phyloP scores from a whole-genome alignment of 352 stramenopile genomes.

The Phytophthora meadii region DNA sequence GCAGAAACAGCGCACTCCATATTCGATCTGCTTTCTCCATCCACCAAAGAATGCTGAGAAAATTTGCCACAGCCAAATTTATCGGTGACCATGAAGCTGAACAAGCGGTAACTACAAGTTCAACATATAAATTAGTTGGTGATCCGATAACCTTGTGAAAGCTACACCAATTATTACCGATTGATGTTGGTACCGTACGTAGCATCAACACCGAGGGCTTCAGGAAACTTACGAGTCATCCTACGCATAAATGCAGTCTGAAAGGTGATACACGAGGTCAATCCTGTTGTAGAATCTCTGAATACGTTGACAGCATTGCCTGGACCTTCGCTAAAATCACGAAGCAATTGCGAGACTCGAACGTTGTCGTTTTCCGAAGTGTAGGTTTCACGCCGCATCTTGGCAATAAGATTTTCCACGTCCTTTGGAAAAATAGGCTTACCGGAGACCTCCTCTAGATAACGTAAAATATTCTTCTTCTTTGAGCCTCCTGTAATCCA shows the following conservation, averaged over 20 bases:
- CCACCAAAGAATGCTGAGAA: constrained; percentile 9
- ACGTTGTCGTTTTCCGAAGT: constrained; percentile 15
- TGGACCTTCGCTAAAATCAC: constrained; percentile 15
- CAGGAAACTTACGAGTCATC: constrained; percentile 21
- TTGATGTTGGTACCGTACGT: constrained; percentile 22
- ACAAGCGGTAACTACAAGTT: constrained; percentile 15
- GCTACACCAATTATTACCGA: constrained; percentile 2
- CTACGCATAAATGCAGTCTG: constrained; percentile 10
- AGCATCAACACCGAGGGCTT: constrained; percentile 12
- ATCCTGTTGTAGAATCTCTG: background rate
- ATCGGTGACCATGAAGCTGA: constrained; percentile 20
- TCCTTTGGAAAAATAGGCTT: constrained; percentile 20
- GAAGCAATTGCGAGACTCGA: constrained; percentile 1
- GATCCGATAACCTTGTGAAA: background rate
- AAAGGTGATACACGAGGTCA: constrained; percentile 17
- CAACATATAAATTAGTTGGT: constrained; percentile 13
- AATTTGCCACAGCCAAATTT: constrained; percentile 18
- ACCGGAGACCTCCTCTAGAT: constrained; percentile 7
- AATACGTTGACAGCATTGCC: constrained; percentile 18
- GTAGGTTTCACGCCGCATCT: constrained; percentile 10
- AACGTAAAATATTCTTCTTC: constrained; percentile 4
- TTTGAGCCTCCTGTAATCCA: too few species aligned
- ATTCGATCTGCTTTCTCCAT: constrained; percentile 6
- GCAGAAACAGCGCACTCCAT: constrained; percentile 4
- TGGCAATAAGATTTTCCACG: constrained; percentile 17